Percentiles rank a stretch among this genome's conserved stretches.
phyloP scores from a whole-genome alignment of 768 basidiomycete species.

The Jaapia argillacea region DNA sequence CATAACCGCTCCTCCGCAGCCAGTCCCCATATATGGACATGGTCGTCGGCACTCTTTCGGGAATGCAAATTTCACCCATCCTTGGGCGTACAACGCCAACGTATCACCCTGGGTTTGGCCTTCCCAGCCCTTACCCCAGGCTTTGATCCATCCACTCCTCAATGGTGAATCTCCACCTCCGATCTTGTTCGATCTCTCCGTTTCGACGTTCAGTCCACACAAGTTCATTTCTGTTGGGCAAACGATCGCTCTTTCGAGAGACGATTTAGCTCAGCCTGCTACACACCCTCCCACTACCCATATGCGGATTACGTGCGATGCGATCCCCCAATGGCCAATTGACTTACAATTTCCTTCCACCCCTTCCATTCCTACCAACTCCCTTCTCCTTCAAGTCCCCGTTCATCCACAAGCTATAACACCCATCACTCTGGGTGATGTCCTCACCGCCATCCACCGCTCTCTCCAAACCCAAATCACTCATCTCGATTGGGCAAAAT shows the following conservation, averaged over 20 bases:
- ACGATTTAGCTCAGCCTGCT: conserved; percentile 41
- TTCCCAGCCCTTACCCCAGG: conserved; percentile 1
- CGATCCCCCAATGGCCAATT: conserved; percentile 52
- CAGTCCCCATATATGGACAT: not conserved
- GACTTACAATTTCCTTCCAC: conserved; percentile 26
- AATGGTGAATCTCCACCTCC: conserved; percentile 35
- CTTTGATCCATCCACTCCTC: conserved; percentile 38
- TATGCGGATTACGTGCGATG: conserved; percentile 49
- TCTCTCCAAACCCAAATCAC: conserved; percentile 30
- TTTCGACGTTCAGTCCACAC: conserved; percentile 35
- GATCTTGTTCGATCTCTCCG: conserved; percentile 47
- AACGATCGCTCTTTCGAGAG: conserved; percentile 24
- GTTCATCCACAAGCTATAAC: conserved; percentile 18
- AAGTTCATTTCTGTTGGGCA: conserved; percentile 29
- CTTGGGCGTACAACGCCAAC: not conserved
- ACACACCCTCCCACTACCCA: conserved; percentile 43
- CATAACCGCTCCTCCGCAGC: not conserved
- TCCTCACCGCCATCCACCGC: conserved; percentile 40
- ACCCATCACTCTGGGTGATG: conserved; percentile 46
- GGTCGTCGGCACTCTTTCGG: not conserved
- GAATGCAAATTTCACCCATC: not conserved
- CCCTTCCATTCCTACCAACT: conserved; percentile 10
- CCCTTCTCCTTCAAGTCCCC: conserved; percentile 11
- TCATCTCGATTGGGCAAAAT: conserved; percentile 24
- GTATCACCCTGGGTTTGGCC: not conserved